phyloP scores from a whole-genome alignment of 208 protist genomes.

The Naegleria fowleri region DNA sequence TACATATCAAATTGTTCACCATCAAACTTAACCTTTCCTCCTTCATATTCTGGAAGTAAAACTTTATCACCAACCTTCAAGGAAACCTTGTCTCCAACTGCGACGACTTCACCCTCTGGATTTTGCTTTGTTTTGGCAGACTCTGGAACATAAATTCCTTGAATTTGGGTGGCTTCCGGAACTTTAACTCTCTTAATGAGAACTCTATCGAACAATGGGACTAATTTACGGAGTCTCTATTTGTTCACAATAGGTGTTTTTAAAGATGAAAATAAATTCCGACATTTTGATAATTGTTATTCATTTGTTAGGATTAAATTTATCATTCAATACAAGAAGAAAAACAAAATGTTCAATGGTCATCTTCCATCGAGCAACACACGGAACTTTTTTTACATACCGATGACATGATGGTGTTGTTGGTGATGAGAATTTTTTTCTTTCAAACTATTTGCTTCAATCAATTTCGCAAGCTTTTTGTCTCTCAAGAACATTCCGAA shows the following conservation, averaged over 20 bases:
- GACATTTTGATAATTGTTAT: too few species aligned
- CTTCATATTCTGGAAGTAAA: conserved; percentile 19
- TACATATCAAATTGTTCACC: conserved; percentile 6
- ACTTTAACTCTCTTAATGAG: not conserved
- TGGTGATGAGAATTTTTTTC: too few species aligned
- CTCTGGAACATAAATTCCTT: conserved; percentile 10
- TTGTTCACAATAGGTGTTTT: not conserved
- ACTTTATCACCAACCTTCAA: conserved; percentile 24
- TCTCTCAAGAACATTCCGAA: too few species aligned
- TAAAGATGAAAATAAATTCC: too few species aligned
- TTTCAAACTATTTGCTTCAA: too few species aligned
- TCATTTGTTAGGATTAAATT: too few species aligned
- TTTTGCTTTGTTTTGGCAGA: not conserved
- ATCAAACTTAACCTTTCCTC: not conserved
- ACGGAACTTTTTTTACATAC: too few species aligned
- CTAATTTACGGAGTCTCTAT: not conserved
- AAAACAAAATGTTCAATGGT: too few species aligned
- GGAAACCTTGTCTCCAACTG: not conserved
- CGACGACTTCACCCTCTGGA: not conserved
- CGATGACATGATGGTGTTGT: too few species aligned
- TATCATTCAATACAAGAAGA: too few species aligned
- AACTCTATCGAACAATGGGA: conserved; percentile 22
- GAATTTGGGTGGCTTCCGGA: not conserved
- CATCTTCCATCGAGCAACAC: too few species aligned
- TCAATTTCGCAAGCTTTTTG: too few species aligned